Conservation (phyloP, 768 basidiomycete genomes). For the Tylopilus plumbeoviolaceoides region DNA sequence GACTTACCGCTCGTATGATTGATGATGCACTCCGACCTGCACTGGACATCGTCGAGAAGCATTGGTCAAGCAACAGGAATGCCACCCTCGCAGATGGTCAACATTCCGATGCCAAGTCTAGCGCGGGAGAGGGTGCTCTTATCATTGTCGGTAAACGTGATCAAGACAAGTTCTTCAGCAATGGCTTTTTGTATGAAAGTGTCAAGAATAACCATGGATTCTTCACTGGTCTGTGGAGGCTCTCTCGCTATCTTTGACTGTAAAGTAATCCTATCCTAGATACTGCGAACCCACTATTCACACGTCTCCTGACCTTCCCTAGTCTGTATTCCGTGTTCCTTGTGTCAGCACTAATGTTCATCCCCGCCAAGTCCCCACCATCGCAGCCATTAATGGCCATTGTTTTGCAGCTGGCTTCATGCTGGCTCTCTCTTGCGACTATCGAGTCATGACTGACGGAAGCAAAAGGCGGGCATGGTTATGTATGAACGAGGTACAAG, state of each 20-base stretch:
- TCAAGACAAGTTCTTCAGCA: constrained; percentile 89
- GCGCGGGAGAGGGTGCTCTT: constrained; percentile 57
- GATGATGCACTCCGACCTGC: constrained; percentile 62
- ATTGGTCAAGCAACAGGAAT: constrained; percentile 60
- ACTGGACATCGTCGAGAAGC: constrained; percentile 64
- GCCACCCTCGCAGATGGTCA: constrained; percentile 35
- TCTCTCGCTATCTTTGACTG: background rate
- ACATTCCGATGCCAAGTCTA: constrained; percentile 30
- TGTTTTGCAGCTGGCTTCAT: constrained; percentile 84
- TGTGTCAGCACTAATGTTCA: background rate
- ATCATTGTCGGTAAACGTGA: constrained; percentile 70
- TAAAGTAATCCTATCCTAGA: constrained; percentile 36
- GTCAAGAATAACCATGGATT: constrained; percentile 53
- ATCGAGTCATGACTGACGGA: constrained; percentile 84
- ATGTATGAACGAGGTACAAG: constrained; percentile 84
- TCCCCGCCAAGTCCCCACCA: constrained; percentile 57
- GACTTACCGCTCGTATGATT: constrained; percentile 57
- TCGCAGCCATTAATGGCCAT: constrained; percentile 81
- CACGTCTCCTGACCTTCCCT: constrained; percentile 69
- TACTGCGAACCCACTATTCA: constrained; percentile 69
- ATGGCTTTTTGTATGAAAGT: constrained; percentile 66
- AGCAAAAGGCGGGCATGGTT: constrained; percentile 75
- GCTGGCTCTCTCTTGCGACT: constrained; percentile 79
- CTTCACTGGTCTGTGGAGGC: constrained; percentile 51
- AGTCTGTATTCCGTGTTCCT: constrained; percentile 42